Percentiles rank a stretch among this genome's conserved stretches.
Evolutionary conservation across 352 stramenopile species (phyloP).

Genomic region (Phytophthora quininea): DNA sequence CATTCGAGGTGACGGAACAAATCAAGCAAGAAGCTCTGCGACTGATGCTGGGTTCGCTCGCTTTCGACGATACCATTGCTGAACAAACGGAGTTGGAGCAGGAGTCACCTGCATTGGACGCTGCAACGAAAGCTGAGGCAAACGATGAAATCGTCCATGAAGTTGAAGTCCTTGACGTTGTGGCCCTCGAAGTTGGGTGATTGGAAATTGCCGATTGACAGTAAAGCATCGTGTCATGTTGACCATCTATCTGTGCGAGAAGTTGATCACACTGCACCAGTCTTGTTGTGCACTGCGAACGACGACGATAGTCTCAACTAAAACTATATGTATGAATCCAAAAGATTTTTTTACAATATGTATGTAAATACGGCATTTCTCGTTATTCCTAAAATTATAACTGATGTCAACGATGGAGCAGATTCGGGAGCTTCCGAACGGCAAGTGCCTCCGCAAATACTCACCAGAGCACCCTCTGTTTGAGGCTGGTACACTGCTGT

Average conservation of each 20-base stretch:
- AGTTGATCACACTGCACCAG: no score
- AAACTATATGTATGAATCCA: neutral
- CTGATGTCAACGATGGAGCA: slow-evolving; percentile 33
- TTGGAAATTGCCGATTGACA: no score
- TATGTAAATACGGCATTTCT: no score
- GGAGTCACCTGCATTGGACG: neutral
- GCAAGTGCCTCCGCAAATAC: slow-evolving; percentile 57
- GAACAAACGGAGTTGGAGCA: neutral
- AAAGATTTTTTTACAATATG: neutral
- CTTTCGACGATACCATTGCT: slow-evolving; percentile 5
- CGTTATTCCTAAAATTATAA: no score
- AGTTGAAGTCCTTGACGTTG: neutral
- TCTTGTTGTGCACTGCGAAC: no score
- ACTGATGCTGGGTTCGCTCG: slow-evolving; percentile 13
- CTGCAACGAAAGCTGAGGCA: neutral
- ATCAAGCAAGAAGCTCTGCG: slow-evolving; percentile 25
- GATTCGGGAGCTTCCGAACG: slow-evolving; percentile 32
- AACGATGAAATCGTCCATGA: neutral
- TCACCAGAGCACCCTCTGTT: slow-evolving; percentile 62
- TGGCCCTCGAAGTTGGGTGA: no score
- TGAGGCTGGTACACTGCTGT: slow-evolving; percentile 46
- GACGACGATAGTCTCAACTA: no score
- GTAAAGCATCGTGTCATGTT: no score
- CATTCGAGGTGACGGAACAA: slow-evolving; percentile 11
- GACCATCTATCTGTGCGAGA: no score